Percentiles rank a stretch among this genome's conserved stretches.
phyloP scores from a whole-genome alignment of 2,329 filamentous ascomycete genomes.

The Elsinoe perseae region DNA sequence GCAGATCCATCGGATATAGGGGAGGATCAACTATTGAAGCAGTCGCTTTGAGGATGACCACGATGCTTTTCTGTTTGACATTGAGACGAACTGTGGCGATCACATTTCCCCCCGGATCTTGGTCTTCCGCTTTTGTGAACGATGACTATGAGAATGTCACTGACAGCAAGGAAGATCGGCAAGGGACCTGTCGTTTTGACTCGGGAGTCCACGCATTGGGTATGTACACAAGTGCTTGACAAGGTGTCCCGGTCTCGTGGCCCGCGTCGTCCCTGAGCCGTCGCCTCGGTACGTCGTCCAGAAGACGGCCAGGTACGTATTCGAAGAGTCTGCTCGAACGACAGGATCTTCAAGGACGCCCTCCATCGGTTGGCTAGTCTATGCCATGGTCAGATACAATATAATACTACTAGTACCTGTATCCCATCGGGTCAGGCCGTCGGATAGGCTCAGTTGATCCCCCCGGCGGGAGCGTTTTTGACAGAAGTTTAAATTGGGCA shows the following conservation, averaged over 20 bases:
- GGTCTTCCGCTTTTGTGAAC: too few species aligned
- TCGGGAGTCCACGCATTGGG: background rate
- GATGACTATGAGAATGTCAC: too few species aligned
- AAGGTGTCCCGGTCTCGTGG: background rate
- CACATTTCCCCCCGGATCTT: too few species aligned
- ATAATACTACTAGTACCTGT: too few species aligned
- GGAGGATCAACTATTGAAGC: too few species aligned
- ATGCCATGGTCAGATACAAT: too few species aligned
- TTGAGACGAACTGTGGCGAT: too few species aligned
- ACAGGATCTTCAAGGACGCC: background rate
- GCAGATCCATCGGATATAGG: background rate
- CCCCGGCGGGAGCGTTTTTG: slow-evolving; percentile 10
- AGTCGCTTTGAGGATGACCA: too few species aligned
- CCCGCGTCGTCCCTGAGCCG: background rate
- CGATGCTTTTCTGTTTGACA: too few species aligned
- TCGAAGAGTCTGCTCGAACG: background rate
- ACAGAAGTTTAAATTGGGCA: slow-evolving; percentile 9
- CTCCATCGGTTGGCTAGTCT: background rate
- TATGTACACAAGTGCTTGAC: background rate
- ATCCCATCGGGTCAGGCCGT: background rate
- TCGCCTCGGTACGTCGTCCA: background rate
- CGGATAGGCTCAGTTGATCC: background rate
- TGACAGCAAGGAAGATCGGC: background rate
- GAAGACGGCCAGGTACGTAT: background rate
- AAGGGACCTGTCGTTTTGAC: background rate